Percentiles rank a stretch among this genome's conserved stretches.
Conservation (phyloP, 208 protist species). For the Crithidia brevicula region DNA sequence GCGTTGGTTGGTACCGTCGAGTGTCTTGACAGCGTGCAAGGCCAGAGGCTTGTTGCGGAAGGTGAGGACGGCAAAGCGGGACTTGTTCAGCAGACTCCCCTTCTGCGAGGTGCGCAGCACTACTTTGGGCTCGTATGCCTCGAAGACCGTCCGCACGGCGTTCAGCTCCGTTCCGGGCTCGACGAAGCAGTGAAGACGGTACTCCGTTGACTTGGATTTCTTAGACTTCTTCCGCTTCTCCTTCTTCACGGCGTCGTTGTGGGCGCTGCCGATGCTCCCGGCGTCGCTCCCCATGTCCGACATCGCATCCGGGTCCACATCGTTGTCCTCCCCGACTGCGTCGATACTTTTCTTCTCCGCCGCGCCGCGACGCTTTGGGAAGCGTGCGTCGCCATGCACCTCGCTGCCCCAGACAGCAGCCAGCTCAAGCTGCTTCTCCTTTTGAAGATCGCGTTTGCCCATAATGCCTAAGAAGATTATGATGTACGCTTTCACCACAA, state of each 20-base stretch:
- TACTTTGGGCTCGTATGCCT: conserved; percentile 87
- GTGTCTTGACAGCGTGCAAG: conserved; percentile 74
- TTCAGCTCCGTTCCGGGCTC: conserved; percentile 88
- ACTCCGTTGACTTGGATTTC: conserved; percentile 46
- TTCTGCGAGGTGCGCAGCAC: conserved; percentile 81
- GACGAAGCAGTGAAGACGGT: conserved; percentile 89
- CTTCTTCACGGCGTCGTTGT: conserved; percentile 23
- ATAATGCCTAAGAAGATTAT: too few relatives aligned
- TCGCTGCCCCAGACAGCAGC: conserved; percentile 88
- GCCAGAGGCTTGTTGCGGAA: conserved; percentile 90
- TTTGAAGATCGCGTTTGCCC: conserved; percentile 81
- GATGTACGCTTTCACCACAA: too few relatives aligned
- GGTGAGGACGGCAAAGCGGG: conserved; percentile 89
- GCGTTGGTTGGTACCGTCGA: conserved; percentile 83
- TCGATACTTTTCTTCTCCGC: conserved; percentile 34
- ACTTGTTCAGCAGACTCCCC: conserved; percentile 88
- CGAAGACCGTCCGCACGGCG: conserved; percentile 81
- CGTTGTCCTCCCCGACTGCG: conserved; percentile 32
- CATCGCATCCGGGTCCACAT: conserved; percentile 41
- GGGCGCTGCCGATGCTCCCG: conserved; percentile 36
- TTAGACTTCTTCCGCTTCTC: conserved; percentile 38
- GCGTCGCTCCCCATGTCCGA: conserved; percentile 53
- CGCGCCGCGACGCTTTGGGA: conserved; percentile 61
- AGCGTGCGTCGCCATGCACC: conserved; percentile 68
- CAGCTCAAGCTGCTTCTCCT: conserved; percentile 85